These are phyloP conservation scores for Populus tomentosa DNA, from an alignment of 441 rosid species.

Conservation along the genomic window DNA sequence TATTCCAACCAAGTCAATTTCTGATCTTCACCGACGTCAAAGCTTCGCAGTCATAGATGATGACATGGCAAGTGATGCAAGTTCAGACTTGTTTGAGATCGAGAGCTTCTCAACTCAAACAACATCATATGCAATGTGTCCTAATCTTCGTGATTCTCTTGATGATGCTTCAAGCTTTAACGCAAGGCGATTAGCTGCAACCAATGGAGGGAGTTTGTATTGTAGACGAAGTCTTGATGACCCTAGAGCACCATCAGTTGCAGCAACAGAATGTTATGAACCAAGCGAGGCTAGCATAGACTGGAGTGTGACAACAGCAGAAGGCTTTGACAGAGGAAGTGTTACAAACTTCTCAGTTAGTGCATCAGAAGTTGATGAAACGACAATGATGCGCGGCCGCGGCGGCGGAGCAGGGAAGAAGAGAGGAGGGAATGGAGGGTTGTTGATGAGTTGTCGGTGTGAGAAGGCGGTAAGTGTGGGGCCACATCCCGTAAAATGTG, in stretches of 20 bases:
- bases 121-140: conserved; percentile 30
- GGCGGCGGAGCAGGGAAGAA: conserved; percentile 23
- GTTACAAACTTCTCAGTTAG: conserved; percentile 33
- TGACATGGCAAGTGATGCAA: conserved; percentile 66
- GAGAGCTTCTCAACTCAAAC: conserved; percentile 88
- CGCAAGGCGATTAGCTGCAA: conserved; percentile 21
- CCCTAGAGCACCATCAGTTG: conserved; percentile 16
- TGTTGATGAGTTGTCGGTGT: conserved; percentile 59
- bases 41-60: conserved; percentile 32
- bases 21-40: conserved; percentile 25
- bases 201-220: conserved; percentile 3
- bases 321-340: conserved; percentile 41
- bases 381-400: conserved; percentile 11
- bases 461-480: conserved; percentile 78
- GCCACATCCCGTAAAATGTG: conserved; percentile 41
- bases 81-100: conserved; percentile 92
- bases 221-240: conserved; percentile 25
- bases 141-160: conserved; percentile 36
- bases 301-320: conserved; percentile 84
- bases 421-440: conserved; percentile 15
- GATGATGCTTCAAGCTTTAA: conserved; percentile 39
- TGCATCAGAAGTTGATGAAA: conserved; percentile 37
- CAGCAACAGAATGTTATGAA: conserved; percentile 51
- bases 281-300: conserved; percentile 83
- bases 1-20: conserved; percentile 16